Percentiles rank a stretch among this genome's conserved stretches.
phyloP scores from a whole-genome alignment of 805 yeast species.

The Scheffersomyces lignosus region DNA sequence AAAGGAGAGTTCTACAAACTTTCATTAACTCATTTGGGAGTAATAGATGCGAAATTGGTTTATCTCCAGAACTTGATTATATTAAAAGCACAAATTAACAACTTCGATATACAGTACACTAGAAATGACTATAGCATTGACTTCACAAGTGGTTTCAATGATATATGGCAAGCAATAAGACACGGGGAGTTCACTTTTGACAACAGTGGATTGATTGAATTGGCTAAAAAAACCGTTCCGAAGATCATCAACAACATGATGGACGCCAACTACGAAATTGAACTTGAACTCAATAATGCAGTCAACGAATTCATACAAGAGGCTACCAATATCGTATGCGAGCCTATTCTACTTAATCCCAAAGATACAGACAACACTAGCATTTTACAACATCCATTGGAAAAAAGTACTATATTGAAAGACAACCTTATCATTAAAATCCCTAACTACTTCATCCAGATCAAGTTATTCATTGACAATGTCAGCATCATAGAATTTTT shows the following conservation, averaged over 20 bases:
- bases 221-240: conserved; percentile 72
- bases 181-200: conserved; percentile 38
- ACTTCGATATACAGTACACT: conserved; percentile 77
- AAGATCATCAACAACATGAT: conserved; percentile 77
- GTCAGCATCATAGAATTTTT: conserved; percentile 35
- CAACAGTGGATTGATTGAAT: conserved; percentile 40
- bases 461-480: conserved; percentile 58
- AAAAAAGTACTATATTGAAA: conserved; percentile 43
- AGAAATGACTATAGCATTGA: conserved; percentile 75
- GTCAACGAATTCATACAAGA: conserved; percentile 69
- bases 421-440: conserved; percentile 52
- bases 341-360: conserved; percentile 32
- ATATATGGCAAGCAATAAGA: conserved; percentile 39
- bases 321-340: conserved; percentile 43
- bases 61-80: conserved; percentile 70
- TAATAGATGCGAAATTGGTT: conserved; percentile 60
- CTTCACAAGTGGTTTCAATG: conserved; percentile 67
- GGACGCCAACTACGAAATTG: conserved; percentile 73
- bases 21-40: conserved; percentile 47
- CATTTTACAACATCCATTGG: conserved; percentile 19
- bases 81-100: conserved; percentile 64
- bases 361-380: conserved; percentile 13
- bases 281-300: conserved; percentile 66
- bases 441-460: conserved; percentile 53
- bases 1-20: conserved; percentile 50